phyloP scores from a whole-genome alignment of 495 filamentous ascomycete species.

The Monascus purpureus region DNA sequence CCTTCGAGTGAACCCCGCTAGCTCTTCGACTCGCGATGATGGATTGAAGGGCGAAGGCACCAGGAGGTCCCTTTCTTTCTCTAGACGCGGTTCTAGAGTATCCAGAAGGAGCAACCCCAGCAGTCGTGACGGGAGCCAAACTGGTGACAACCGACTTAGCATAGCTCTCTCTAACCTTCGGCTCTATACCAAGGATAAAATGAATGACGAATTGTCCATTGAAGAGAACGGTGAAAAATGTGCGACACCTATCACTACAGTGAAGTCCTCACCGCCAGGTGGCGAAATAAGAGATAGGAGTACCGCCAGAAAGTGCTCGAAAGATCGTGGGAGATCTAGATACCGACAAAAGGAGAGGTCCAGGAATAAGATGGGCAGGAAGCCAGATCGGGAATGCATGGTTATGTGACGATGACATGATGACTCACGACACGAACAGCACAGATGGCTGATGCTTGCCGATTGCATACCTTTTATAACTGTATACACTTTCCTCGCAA shows the following conservation, averaged over 20 bases:
- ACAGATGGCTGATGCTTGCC: not conserved
- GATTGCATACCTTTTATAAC: too few relatives aligned
- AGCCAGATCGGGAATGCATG: slow-evolving; percentile 59
- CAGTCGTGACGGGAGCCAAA: too few relatives aligned
- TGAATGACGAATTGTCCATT: too few relatives aligned
- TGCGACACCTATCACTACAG: slow-evolving; percentile 9
- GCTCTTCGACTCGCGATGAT: too few relatives aligned
- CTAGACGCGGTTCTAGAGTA: slow-evolving; percentile 48
- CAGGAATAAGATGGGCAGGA: slow-evolving; percentile 31
- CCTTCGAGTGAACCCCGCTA: too few relatives aligned
- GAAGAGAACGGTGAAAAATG: slow-evolving; percentile 19
- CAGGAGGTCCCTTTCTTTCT: slow-evolving; percentile 33
- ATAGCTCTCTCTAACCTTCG: too few relatives aligned
- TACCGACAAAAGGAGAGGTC: slow-evolving; percentile 26
- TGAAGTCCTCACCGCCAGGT: slow-evolving; percentile 10
- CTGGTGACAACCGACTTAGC: too few relatives aligned
- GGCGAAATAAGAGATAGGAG: slow-evolving; percentile 18
- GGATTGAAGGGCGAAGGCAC: too few relatives aligned
- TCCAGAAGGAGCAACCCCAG: too few relatives aligned
- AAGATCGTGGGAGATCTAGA: slow-evolving; percentile 10
- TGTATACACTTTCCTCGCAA: too few relatives aligned
- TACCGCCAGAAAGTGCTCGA: slow-evolving; percentile 14
- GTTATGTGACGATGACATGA: slow-evolving; percentile 30
- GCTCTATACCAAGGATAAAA: too few relatives aligned
- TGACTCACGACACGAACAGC: slow-evolving; percentile 4